These are phyloP conservation scores for Heterotrichella gracilis DNA, from an alignment of 352 stramenopile species.

Conservation along the genomic window DNA sequence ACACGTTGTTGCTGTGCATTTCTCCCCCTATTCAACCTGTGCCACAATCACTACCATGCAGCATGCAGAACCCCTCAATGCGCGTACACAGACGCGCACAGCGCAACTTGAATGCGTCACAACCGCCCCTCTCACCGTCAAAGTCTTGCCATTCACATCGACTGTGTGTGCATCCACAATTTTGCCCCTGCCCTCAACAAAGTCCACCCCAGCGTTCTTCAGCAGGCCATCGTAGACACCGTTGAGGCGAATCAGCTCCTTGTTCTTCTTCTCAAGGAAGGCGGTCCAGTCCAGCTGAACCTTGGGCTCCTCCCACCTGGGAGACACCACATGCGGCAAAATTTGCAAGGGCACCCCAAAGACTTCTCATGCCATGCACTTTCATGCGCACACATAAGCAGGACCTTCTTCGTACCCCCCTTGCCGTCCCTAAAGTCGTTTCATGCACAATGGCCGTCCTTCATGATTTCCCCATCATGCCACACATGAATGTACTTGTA, in stretches of 20 bases:
- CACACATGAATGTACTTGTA: no score
- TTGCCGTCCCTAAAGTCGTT: no score
- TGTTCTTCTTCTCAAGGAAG: slow-evolving; percentile 59
- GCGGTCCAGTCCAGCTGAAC: slow-evolving; percentile 54
- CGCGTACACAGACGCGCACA: no score
- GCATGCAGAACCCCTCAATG: no score
- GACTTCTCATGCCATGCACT: not conserved
- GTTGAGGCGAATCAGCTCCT: slow-evolving; percentile 69
- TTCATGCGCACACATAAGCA: not conserved
- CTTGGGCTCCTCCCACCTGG: slow-evolving; percentile 14
- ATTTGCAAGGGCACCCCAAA: not conserved
- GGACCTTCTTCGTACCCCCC: not conserved
- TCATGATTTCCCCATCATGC: no score
- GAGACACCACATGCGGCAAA: not conserved
- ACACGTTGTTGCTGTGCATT: no score
- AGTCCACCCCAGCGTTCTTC: slow-evolving; percentile 44
- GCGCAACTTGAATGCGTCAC: no score
- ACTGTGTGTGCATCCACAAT: slow-evolving; percentile 44
- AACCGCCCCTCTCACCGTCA: no score
- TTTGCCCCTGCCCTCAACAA: slow-evolving; percentile 45
- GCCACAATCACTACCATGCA: no score
- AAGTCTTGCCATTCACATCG: slow-evolving; percentile 30
- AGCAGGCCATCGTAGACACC: slow-evolving; percentile 70
- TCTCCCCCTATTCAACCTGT: no score
- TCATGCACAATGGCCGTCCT: no score